Conservation (phyloP, 225 moss, liverwort and hornwort genomes). For the Antitrichia curtipendula region DNA sequence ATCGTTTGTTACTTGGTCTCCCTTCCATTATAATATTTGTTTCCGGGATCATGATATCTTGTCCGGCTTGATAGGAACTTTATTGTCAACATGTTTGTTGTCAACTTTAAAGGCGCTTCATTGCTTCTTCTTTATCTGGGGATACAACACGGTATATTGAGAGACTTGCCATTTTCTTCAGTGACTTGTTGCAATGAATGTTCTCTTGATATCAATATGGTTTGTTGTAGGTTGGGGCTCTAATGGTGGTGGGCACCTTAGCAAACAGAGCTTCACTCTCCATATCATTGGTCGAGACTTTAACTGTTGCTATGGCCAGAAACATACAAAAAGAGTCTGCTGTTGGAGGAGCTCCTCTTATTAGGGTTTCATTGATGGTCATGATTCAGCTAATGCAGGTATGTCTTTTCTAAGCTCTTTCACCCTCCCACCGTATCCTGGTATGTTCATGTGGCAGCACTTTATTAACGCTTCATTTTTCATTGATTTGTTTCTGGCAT, state of each 20-base stretch:
- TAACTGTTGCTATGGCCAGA: slow-evolving; percentile 48
- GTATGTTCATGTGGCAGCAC: background rate
- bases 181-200: background rate
- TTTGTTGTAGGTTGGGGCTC: slow-evolving; percentile 63
- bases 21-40: background rate
- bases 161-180: background rate
- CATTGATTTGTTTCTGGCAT: background rate
- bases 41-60: background rate
- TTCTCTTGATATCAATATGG: background rate
- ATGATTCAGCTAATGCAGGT: slow-evolving; percentile 93
- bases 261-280: slow-evolving; percentile 79
- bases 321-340: slow-evolving; percentile 47
- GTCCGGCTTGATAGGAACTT: background rate
- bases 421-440: background rate
- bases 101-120: background rate
- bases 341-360: slow-evolving; percentile 37
- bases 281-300: slow-evolving; percentile 31
- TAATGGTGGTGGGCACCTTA: slow-evolving; percentile 82
- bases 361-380: slow-evolving; percentile 72
- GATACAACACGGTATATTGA: background rate
- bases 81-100: background rate
- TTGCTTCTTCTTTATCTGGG: background rate
- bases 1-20: background rate
- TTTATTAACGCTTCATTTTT: background rate
- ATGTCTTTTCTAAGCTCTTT: background rate